phyloP scores from a whole-genome alignment of 805 yeast species.

The Ogataea wickerhamii region DNA sequence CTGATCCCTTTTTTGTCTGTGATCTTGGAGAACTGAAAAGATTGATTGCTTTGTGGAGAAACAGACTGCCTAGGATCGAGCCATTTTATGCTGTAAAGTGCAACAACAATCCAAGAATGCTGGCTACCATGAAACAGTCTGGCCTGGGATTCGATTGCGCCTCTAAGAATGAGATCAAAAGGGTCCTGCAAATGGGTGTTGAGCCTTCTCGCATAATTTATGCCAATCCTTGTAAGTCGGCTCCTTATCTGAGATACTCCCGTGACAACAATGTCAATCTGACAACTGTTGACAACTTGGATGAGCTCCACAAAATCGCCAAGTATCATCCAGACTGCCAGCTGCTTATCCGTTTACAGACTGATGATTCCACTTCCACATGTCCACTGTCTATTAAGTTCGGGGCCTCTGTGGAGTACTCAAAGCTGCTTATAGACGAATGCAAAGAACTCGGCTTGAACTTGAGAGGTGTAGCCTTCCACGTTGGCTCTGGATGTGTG shows the following conservation, averaged over 20 bases:
- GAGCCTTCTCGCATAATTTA: slow-evolving; percentile 68
- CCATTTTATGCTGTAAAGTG: slow-evolving; percentile 97
- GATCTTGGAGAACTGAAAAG: slow-evolving; percentile 72
- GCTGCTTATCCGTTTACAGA: slow-evolving; percentile 74
- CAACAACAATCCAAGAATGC: slow-evolving; percentile 65
- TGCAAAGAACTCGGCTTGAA: slow-evolving; percentile 61
- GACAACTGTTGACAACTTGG: slow-evolving; percentile 87
- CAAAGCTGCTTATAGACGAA: slow-evolving; percentile 51
- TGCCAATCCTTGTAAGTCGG: slow-evolving; percentile 94
- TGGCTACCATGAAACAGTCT: slow-evolving; percentile 51
- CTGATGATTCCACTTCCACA: slow-evolving; percentile 85
- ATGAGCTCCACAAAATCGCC: slow-evolving; percentile 74
- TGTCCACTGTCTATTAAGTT: slow-evolving; percentile 86
- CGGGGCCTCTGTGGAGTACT: slow-evolving; percentile 67
- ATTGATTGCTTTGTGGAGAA: slow-evolving; percentile 60
- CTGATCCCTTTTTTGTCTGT: slow-evolving; percentile 84
- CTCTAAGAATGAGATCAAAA: slow-evolving; percentile 76
- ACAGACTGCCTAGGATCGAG: slow-evolving; percentile 63
- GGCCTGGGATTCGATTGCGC: slow-evolving; percentile 93
- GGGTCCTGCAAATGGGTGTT: slow-evolving; percentile 59
- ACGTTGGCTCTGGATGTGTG: slow-evolving; percentile 90
- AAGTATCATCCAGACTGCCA: slow-evolving; percentile 65
- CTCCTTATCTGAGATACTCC: slow-evolving; percentile 75
- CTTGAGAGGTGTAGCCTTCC: slow-evolving; percentile 88
- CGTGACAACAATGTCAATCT: slow-evolving; percentile 49